Evolutionary conservation across 2,329 filamentous ascomycete species (phyloP), one percentile per base, ranked within the genome.

Genomic region (Ophiostoma montium): DNA sequence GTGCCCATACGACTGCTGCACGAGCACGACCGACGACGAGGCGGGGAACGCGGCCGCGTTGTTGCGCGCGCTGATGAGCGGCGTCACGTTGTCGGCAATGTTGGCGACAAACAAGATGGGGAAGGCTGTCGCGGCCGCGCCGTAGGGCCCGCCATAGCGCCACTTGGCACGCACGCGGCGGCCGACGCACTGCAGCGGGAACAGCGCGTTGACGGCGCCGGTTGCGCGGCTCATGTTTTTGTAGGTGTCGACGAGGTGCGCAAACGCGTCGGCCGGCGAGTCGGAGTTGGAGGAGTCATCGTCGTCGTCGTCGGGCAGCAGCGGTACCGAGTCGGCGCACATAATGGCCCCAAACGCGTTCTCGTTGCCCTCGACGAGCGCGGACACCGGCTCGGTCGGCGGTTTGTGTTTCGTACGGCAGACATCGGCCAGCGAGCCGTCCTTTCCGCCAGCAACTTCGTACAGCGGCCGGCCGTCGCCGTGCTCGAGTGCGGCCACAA

Each of bases 1-100:
- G 45, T 53, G 52, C 69, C 73, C 73, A 36, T 70, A 75, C 1
- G 68, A 68, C 41, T 74, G 69, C 55, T 74, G 70, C 12, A 68
- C 62, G 23, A 76, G 57, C 6, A 76, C 60, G 0, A 65, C 63
- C 0, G 70, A 72, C 13, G 63, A 65, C 0, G n/a, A n/a, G n/a
- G n/a, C n/a, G n/a, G 48, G 39, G 21, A 55, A 55, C 3, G 32
- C 48, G 51, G 48, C 50, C 38, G 50, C 52, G 38, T 52, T 55
- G 47, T 55, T 55, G 5, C 53, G 42, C 5, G 67, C 60, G 58
- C 69, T 63, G 51, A 63, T 46, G 35, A 67, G 54, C 5, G 70
- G 70, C 23, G 70, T 73, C 11, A 71, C 66, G 12, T 71, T 70
- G 49, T 73, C 70, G 7, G 66, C 61, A 6, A 60, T 53, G 48